These are phyloP conservation scores for Zasmidium cellare DNA, from an alignment of 2,329 filamentous ascomycete genomes.

Conservation along the genomic window DNA sequence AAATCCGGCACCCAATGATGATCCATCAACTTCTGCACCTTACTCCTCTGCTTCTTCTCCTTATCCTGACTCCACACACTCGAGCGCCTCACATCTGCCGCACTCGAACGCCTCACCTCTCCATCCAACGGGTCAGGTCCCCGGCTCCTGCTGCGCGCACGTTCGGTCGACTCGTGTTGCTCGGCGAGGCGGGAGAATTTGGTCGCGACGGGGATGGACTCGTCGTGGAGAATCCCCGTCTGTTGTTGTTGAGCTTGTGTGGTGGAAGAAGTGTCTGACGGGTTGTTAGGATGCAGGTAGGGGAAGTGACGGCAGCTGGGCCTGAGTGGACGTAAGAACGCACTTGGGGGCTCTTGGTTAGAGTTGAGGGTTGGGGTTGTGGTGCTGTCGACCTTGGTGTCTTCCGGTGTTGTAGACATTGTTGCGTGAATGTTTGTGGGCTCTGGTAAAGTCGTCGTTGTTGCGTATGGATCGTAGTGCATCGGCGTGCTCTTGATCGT, in stretches of 20 bases:
- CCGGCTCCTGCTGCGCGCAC: background rate
- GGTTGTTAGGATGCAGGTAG: background rate
- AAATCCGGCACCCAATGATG: slow-evolving; percentile 18
- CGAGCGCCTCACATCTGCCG: slow-evolving; percentile 2
- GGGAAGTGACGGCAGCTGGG: background rate
- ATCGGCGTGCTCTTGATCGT: background rate
- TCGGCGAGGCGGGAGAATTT: slow-evolving; percentile 2
- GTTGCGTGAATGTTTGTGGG: background rate
- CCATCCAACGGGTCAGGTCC: background rate
- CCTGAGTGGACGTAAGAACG: background rate
- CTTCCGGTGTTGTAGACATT: background rate
- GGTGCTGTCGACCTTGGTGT: background rate
- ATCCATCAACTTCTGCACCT: slow-evolving; percentile 15
- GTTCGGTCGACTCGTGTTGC: background rate
- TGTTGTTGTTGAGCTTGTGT: background rate
- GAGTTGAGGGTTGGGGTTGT: background rate
- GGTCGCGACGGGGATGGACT: slow-evolving; percentile 6
- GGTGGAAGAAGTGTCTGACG: background rate
- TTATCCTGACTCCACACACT: slow-evolving; percentile 16
- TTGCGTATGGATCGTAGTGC: slow-evolving; percentile 4
- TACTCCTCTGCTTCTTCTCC: slow-evolving; percentile 19
- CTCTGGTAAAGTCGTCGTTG: background rate
- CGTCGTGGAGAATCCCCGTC: background rate
- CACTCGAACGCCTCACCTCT: slow-evolving; percentile 2
- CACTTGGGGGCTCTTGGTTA: background rate